phyloP scores from a whole-genome alignment of 176 grass and related monocot species.

The Aegilops bicornis region DNA sequence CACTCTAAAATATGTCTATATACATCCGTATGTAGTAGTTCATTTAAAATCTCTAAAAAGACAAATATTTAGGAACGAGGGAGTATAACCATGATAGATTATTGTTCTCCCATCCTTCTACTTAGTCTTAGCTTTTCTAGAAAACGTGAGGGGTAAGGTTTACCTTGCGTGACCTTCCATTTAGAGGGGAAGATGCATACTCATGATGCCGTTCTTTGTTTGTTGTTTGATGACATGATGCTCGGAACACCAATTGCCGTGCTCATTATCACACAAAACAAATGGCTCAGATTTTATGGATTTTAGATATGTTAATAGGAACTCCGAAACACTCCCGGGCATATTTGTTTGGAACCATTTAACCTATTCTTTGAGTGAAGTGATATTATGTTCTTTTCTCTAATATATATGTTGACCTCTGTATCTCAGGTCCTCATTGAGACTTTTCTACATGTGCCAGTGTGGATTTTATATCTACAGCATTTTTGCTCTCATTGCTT shows the following conservation, averaged over 20 bases:
- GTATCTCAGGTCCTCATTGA: slow-evolving; percentile 60
- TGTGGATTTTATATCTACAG: slow-evolving; percentile 99
- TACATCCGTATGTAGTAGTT: too few relatives aligned
- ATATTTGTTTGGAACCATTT: slow-evolving; percentile 5
- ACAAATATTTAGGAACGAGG: too few relatives aligned
- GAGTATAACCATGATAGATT: slow-evolving; percentile 7
- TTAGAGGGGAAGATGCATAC: background rate
- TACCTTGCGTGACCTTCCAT: background rate
- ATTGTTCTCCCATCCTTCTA: background rate
- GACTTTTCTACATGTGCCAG: slow-evolving; percentile 97
- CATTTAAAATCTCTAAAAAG: too few relatives aligned
- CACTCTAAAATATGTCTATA: too few relatives aligned
- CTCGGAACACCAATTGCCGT: background rate
- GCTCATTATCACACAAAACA: slow-evolving; percentile 4
- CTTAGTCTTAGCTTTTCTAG: background rate
- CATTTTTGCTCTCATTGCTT: slow-evolving; percentile 89
- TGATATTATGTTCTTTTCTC: slow-evolving; percentile 5
- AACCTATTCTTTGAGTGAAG: slow-evolving; percentile 21
- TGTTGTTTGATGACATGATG: background rate
- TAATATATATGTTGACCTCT: slow-evolving; percentile 29
- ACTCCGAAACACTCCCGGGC: background rate
- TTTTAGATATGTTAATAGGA: slow-evolving; percentile 12
- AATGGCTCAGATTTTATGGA: slow-evolving; percentile 1
- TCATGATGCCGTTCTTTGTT: background rate
- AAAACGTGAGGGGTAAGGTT: background rate